phyloP scores from a whole-genome alignment of 163 green algal species.

The Coccomyxa subellipsoidea region DNA sequence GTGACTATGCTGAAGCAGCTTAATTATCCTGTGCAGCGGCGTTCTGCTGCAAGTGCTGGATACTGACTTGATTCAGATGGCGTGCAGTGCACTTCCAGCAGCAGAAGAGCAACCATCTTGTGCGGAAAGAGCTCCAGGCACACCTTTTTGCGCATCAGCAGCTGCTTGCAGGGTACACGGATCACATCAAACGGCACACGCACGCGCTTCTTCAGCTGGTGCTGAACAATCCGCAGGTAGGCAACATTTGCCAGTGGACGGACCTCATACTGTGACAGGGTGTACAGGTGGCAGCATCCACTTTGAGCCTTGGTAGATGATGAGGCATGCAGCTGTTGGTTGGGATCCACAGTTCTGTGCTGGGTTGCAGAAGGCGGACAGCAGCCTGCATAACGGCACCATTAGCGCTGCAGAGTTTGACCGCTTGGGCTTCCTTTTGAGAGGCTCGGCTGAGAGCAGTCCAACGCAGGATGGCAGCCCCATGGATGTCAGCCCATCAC shows the following conservation, averaged over 20 bases:
- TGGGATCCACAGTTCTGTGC: too few relatives aligned
- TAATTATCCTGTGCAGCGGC: too few relatives aligned
- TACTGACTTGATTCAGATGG: not conserved
- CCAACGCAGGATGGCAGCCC: conserved; percentile 28
- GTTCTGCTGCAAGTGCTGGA: too few relatives aligned
- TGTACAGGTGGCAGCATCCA: not conserved
- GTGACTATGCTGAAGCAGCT: too few relatives aligned
- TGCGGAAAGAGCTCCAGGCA: conserved; percentile 64
- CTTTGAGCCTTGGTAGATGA: too few relatives aligned
- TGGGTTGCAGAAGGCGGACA: not conserved
- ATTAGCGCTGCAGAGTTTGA: conserved; percentile 51
- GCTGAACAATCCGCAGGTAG: conserved; percentile 24
- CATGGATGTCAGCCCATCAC: conserved; percentile 44
- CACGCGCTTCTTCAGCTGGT: conserved; percentile 49
- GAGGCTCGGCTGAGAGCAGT: conserved; percentile 5
- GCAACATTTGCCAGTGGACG: not conserved
- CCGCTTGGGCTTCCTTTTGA: conserved; percentile 45
- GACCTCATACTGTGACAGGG: not conserved
- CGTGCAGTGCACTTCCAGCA: conserved; percentile 34
- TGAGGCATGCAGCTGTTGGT: too few relatives aligned
- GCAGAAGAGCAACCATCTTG: conserved; percentile 32
- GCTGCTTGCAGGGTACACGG: conserved; percentile 51
- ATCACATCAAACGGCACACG: conserved; percentile 60
- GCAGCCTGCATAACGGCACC: not conserved
- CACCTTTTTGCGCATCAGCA: conserved; percentile 60